These are phyloP conservation scores for Ogataea glucozyma DNA, from an alignment of 805 yeast species.

Conservation along the genomic window DNA sequence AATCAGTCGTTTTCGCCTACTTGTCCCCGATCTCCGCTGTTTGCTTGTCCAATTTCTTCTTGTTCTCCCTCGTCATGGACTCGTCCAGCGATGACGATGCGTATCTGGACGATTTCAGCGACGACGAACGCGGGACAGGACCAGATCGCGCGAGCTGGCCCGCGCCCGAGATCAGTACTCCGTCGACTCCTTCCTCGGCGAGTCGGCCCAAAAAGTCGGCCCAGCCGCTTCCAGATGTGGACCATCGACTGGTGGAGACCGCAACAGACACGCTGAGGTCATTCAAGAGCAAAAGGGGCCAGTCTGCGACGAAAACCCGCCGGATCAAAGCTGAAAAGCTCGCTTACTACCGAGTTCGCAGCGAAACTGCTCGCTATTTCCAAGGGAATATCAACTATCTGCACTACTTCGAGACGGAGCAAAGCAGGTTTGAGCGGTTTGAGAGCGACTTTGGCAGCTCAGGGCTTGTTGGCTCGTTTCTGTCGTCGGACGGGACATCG, in stretches of 20 bases:
- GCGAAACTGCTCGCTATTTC: slow-evolving; percentile 18
- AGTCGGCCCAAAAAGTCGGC: too few species aligned
- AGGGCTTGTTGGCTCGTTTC: slow-evolving; percentile 21
- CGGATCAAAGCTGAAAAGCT: slow-evolving; percentile 9
- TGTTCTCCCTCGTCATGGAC: background rate
- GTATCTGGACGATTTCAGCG: slow-evolving; percentile 6
- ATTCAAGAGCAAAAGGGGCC: slow-evolving; percentile 3
- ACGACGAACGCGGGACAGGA: background rate
- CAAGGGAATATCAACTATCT: slow-evolving; percentile 27
- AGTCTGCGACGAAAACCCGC: background rate
- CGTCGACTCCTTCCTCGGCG: too few species aligned
- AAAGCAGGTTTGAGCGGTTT: slow-evolving; percentile 10
- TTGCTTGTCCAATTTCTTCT: background rate
- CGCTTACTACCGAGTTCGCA: slow-evolving; percentile 15
- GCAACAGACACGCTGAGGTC: slow-evolving; percentile 5
- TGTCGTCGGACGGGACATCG: slow-evolving; percentile 17
- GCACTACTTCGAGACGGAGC: slow-evolving; percentile 16
- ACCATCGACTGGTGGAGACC: background rate
- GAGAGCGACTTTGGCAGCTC: slow-evolving; percentile 15
- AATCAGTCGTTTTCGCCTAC: too few species aligned
- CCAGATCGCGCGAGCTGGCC: background rate
- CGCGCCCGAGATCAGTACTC: too few species aligned
- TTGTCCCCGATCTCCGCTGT: background rate
- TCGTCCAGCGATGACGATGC: slow-evolving; percentile 6
- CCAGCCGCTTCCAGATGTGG: background rate